Conservation (phyloP, 257 asterid species). For the Scutellaria baicalensis region DNA sequence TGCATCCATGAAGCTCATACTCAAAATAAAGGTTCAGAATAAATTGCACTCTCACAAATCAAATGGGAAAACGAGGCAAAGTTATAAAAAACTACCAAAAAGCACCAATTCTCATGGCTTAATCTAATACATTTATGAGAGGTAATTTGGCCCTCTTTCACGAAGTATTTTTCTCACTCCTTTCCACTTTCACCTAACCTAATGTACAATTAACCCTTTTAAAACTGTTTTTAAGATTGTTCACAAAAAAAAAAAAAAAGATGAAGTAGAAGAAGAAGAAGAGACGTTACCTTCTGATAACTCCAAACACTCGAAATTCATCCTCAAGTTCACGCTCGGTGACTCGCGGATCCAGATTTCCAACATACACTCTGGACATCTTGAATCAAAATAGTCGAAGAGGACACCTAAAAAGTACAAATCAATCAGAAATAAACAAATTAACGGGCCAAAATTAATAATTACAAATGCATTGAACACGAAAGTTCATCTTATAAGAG, state of each 20-base stretch:
- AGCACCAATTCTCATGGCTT: not conserved
- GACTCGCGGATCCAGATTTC: conserved; percentile 83
- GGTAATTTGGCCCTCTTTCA: not conserved
- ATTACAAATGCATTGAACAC: not conserved
- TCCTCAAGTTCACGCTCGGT: conserved; percentile 91
- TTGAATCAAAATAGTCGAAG: conserved; percentile 16
- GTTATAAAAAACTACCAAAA: not conserved
- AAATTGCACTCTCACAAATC: not conserved
- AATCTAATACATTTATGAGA: not conserved
- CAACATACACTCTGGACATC: conserved; percentile 78
- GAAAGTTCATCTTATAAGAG: not conserved
- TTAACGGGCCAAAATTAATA: not conserved
- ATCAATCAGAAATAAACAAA: not conserved
- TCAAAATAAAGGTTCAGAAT: not conserved
- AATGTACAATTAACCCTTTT: conserved; percentile 42
- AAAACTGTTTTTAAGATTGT: not conserved
- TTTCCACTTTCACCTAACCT: conserved; percentile 48
- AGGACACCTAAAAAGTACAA: not conserved
- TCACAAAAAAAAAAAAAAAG: too few relatives aligned
- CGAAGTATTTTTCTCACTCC: not conserved
- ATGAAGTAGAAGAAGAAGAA: too few relatives aligned
- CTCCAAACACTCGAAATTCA: conserved; percentile 75
- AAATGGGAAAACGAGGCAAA: not conserved
- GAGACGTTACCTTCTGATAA: conserved; percentile 54
- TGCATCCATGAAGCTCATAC: not conserved